Conservation (phyloP, 2,329 filamentous ascomycete genomes). For the Fusarium sp. region DNA sequence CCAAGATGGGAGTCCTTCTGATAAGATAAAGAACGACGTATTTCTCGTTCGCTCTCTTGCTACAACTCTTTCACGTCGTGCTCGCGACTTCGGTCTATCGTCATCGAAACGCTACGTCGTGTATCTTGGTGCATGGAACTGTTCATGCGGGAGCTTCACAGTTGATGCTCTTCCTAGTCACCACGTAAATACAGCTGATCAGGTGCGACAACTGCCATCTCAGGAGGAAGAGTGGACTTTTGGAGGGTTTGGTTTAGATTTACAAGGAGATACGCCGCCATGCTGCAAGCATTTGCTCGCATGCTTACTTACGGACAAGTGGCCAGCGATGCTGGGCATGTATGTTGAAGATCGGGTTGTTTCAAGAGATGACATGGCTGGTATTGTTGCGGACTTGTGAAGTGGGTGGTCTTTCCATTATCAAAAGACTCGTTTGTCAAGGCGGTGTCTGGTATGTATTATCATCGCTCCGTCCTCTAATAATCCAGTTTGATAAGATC, state of each 20-base stretch:
- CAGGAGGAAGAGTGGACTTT: conserved; percentile 55
- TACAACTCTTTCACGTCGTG: conserved; percentile 49
- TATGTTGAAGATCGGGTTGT: conserved; percentile 69
- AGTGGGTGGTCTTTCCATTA: conserved; percentile 13
- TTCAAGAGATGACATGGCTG: conserved; percentile 77
- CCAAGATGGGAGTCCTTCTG: background rate
- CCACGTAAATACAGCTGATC: conserved; percentile 8
- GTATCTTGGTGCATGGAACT: conserved; percentile 83
- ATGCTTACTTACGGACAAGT: conserved; percentile 79
- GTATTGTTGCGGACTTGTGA: conserved; percentile 67
- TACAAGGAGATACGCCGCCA: conserved; percentile 61
- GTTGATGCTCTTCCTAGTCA: conserved; percentile 73
- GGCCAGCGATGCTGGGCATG: conserved; percentile 66
- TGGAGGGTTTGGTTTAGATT: conserved; percentile 63
- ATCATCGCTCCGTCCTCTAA: conserved; percentile 44
- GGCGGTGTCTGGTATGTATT: conserved; percentile 40
- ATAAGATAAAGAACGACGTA: conserved; percentile 49
- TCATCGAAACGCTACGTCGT: conserved; percentile 72
- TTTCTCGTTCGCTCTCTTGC: conserved; percentile 76
- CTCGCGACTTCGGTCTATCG: conserved; percentile 27
- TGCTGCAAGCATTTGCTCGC: conserved; percentile 93
- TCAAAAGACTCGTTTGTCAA: conserved; percentile 12
- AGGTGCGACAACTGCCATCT: conserved; percentile 1
- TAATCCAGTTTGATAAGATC: conserved; percentile 48
- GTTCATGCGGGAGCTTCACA: conserved; percentile 87